phyloP scores from a whole-genome alignment of 352 stramenopile species.

The Phytophthora uliginosa region DNA sequence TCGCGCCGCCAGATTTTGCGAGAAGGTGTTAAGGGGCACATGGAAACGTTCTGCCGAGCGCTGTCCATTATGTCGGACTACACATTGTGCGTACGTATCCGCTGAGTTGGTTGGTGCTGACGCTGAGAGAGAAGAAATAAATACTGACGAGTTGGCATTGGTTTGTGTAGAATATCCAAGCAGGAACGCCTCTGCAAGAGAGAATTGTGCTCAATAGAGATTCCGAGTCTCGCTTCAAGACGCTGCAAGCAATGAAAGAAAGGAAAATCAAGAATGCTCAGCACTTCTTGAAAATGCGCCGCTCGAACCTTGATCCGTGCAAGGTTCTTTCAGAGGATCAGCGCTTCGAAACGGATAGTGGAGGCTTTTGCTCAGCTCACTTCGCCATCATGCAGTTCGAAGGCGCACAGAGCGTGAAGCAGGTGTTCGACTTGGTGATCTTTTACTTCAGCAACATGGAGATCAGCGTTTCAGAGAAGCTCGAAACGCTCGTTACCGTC shows the following conservation, averaged over 20 bases:
- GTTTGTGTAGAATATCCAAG: constrained; percentile 33
- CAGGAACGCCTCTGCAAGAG: constrained; percentile 39
- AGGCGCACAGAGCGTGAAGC: constrained; percentile 38
- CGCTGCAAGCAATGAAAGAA: constrained; percentile 31
- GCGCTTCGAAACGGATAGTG: constrained; percentile 50
- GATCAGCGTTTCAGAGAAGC: constrained; percentile 63
- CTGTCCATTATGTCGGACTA: constrained; percentile 43
- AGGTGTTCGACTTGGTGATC: constrained; percentile 62
- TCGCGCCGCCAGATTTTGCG: constrained; percentile 21
- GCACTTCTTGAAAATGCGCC: constrained; percentile 43
- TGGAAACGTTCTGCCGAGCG: constrained; percentile 30
- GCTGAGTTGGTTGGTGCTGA: background rate
- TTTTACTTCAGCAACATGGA: constrained; percentile 71
- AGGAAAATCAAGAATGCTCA: constrained; percentile 36
- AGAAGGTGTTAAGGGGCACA: constrained; percentile 28
- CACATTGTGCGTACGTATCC: constrained; percentile 38
- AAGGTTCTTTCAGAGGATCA: constrained; percentile 43
- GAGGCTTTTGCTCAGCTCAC: constrained; percentile 57
- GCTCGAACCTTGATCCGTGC: constrained; percentile 30
- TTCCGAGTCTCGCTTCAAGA: constrained; percentile 14
- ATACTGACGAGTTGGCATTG: constrained; percentile 1
- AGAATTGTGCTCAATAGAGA: constrained; percentile 36
- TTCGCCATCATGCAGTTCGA: constrained; percentile 69
- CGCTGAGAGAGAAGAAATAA: background rate
- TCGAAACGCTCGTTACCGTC: constrained; percentile 55